phyloP scores from a whole-genome alignment of 1,139 yeast species.

The Yueomyces sp. region DNA sequence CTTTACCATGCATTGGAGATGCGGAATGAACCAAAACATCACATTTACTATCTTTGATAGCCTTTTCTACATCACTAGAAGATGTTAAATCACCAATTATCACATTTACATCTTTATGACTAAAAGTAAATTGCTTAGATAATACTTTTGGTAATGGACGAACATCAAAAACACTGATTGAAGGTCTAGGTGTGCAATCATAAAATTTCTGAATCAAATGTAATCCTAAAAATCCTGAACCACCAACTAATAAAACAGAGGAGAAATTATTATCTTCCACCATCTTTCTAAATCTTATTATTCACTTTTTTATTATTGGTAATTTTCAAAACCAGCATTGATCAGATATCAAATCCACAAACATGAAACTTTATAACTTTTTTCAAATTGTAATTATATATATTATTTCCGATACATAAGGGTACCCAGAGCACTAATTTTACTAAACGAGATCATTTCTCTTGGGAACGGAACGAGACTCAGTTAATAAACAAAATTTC shows the following conservation, averaged over 20 bases:
- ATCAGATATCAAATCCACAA: no score
- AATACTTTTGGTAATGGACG: conserved; percentile 62
- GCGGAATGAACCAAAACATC: conserved; percentile 89
- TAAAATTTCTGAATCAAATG: conserved; percentile 81
- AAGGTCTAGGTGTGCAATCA: conserved; percentile 51
- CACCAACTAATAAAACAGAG: conserved; percentile 79
- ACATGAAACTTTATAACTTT: no score
- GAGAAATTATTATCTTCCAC: conserved; percentile 8
- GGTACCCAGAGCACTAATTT: no score
- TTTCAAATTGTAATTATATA: no score
- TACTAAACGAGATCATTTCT: no score
- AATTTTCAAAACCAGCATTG: no score
- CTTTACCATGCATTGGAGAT: conserved; percentile 86
- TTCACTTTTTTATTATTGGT: no score
- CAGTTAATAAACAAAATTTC: no score
- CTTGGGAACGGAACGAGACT: no score
- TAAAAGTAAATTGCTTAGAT: conserved; percentile 64
- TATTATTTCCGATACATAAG: no score
- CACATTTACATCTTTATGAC: conserved; percentile 40
- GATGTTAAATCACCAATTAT: conserved; percentile 82
- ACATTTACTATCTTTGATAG: conserved; percentile 48
- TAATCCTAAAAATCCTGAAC: conserved; percentile 88
- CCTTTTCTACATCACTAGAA: conserved; percentile 50
- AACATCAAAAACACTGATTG: conserved; percentile 79
- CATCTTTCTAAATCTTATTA: no score